These are phyloP conservation scores for Elymus sibiricus DNA, from an alignment of 176 grass and related monocot genomes.

Conservation along the genomic window DNA sequence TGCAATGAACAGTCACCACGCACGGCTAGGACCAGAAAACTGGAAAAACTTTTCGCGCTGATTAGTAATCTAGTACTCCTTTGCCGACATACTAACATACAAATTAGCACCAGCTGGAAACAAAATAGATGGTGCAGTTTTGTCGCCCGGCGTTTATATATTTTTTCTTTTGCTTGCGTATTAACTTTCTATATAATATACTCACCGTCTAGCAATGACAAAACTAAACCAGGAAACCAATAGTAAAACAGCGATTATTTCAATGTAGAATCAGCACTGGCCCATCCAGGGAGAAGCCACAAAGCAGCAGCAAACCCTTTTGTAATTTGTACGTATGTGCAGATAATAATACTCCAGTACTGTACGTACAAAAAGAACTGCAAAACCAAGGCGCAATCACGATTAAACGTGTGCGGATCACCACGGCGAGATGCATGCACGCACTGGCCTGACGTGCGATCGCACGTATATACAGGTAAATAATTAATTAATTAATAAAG, in stretches of 20 bases:
- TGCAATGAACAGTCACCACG: background rate
- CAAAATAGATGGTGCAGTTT: background rate
- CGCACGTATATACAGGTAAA: background rate
- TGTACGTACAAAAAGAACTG: slow-evolving; percentile 27
- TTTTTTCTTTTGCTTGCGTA: background rate
- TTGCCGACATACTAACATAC: background rate
- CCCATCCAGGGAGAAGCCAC: background rate
- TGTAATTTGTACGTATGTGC: background rate
- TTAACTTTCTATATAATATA: no score
- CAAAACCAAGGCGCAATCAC: slow-evolving; percentile 14
- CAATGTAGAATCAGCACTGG: background rate
- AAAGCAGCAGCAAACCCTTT: background rate
- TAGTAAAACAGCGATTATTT: background rate
- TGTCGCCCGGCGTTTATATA: background rate
- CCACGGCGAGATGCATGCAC: background rate
- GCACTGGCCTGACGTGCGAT: background rate
- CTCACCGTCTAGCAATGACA: background rate
- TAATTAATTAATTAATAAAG: background rate
- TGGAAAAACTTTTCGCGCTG: background rate
- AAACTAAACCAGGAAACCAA: background rate
- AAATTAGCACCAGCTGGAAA: background rate
- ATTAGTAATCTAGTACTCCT: background rate
- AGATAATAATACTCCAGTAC: background rate
- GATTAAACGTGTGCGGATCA: background rate
- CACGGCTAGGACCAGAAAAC: background rate